Evolutionary conservation across 768 basidiomycete genomes (phyloP).

Genomic region (Mycena galopus): DNA sequence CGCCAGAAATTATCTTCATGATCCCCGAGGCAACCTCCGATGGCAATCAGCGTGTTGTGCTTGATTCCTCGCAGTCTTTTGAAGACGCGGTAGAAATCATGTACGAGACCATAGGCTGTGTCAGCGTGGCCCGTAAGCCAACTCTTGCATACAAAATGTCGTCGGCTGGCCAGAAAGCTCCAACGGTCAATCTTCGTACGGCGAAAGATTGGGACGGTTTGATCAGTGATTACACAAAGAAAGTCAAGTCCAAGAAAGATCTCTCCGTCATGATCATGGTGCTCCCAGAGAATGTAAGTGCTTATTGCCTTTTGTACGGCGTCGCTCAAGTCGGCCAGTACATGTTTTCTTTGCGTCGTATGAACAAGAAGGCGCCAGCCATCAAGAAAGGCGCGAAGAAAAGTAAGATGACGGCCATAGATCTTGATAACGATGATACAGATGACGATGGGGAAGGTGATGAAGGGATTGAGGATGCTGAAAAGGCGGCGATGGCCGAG

Average conservation of each 20-base stretch:
- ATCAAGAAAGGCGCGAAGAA: neutral
- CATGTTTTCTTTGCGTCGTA: conserved; percentile 10
- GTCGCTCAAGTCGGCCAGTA: neutral
- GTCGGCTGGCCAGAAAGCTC: neutral
- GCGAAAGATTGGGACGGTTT: conserved; percentile 1
- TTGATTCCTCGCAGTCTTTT: neutral
- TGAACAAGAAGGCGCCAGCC: conserved; percentile 2
- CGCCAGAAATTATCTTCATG: conserved; percentile 6
- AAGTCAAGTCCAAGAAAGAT: conserved; percentile 1
- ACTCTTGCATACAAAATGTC: conserved; percentile 8
- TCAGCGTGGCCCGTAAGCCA: too few species aligned
- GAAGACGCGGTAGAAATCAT: conserved; percentile 19
- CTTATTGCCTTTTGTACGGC: neutral
- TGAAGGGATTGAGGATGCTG: neutral
- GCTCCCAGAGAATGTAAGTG: conserved; percentile 9
- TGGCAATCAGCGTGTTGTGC: neutral
- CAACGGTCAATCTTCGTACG: neutral
- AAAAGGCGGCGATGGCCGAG: neutral
- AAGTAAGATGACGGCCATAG: neutral
- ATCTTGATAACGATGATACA: conserved; percentile 19
- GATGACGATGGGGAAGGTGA: conserved; percentile 13
- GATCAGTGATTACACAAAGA: neutral
- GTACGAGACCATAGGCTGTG: conserved; percentile 6
- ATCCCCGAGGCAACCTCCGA: conserved; percentile 6
- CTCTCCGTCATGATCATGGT: neutral